Evolutionary conservation across 257 asterid genomes (phyloP), one percentile per base, ranked within the genome.

Genomic region (Mentha longifolia): DNA sequence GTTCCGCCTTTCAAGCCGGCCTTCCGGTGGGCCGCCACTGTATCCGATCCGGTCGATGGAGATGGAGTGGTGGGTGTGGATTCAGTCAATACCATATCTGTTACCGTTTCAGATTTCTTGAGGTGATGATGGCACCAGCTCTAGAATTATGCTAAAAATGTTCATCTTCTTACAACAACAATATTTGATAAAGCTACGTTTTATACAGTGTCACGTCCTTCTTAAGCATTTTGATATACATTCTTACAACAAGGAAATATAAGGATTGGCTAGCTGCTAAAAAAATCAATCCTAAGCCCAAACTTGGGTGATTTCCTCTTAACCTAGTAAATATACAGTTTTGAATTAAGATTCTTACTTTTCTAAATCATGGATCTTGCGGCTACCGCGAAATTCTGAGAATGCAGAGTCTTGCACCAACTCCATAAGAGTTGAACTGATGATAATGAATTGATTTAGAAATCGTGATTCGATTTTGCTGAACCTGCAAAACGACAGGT

Each of bases 251-350:
- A 33, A 41, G 30, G 19, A 57, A 20, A 31, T 5, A 19, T 35
- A 55, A 14, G 51, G 66, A 51, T 43, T 13, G 60, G 73, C 72
- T 47, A 28, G 60, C 43, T 17, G 79, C 57, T 33, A 52, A 16
- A 51, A 68, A 68, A 61, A 61, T 75, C 71, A 61, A 75, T 56
- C 75, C 74, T 74, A 68, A 42, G 8, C 70, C 51, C 33, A 19
- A 41, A 52, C 56, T 31, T 31, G 46, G 46, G 12, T 41, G 13
- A 62, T 30, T 55, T 54, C 42, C 28, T 43, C 17, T 16, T 14
- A 51, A 64, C 68, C 61, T 56, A 54, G 12, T 52, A 72, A 19
- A 8, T 66, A 19, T 64, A 64, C 73, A 45, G 47, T 20, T 8
- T 31, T 8, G 15, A 19, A 46, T 54, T 17, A 66, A 17, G 60